A percentile compares a stretch with the other conserved stretches of the same genome.
These are phyloP conservation scores for Uncinocarpus reesii DNA, from an alignment of 2,329 filamentous ascomycete genomes.

Conservation along the genomic window DNA sequence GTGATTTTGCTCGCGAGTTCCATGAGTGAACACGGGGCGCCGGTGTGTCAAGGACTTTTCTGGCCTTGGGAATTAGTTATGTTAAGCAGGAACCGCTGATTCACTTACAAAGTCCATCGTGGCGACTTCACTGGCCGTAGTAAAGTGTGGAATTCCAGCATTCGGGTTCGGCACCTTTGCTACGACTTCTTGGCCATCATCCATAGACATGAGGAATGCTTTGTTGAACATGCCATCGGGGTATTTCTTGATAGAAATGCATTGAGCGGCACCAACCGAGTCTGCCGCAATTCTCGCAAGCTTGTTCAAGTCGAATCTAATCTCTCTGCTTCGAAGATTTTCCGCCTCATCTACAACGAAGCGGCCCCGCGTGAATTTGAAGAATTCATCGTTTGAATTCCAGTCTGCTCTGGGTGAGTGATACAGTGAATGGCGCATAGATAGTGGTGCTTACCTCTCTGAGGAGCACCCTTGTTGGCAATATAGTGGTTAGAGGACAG, in stretches of 20 bases:
- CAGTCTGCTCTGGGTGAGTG: constrained; percentile 19
- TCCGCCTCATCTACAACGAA: constrained; percentile 23
- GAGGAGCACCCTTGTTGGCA: constrained; percentile 14
- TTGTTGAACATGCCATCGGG: constrained; percentile 16
- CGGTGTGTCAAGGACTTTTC: constrained; percentile 17
- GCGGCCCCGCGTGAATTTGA: constrained; percentile 24
- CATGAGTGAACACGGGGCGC: constrained; percentile 11
- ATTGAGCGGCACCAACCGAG: constrained; percentile 23
- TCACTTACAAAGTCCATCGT: constrained; percentile 16
- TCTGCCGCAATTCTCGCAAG: constrained; percentile 27
- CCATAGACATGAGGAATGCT: constrained; percentile 20
- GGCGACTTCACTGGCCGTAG: constrained; percentile 21
- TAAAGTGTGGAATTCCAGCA: constrained; percentile 7
- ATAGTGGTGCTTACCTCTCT: constrained; percentile 16
- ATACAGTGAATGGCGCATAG: constrained; percentile 12
- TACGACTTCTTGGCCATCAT: constrained; percentile 12
- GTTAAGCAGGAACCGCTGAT: constrained; percentile 14
- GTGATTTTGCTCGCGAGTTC: constrained; percentile 18
- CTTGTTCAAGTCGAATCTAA: constrained; percentile 27
- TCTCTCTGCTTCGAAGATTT: constrained; percentile 18
- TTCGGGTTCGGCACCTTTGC: constrained; percentile 13
- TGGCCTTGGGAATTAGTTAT: constrained; percentile 17
- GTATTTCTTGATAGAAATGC: constrained; percentile 24
- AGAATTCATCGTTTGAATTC: constrained; percentile 23
- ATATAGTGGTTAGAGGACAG: constrained; percentile 10